Base-by-base conservation (phyloP, 2,329 filamentous ascomycete genomes). In the Aureobasidium sp. region DNA sequence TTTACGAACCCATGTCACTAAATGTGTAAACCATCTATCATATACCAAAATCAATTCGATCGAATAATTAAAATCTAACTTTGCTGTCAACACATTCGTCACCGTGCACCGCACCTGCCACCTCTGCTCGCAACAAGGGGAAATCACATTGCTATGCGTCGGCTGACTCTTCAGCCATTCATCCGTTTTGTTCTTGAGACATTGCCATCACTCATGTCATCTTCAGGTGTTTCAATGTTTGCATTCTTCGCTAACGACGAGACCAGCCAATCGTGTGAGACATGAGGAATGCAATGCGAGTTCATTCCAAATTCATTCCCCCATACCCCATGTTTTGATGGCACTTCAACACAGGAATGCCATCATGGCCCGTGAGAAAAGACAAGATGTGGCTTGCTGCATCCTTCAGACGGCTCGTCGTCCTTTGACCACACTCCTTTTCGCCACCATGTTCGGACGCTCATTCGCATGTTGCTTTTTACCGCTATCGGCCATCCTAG, bases 381-480 rank as follows among this genome's bases (percentile, higher is more conserved):
- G 32, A 47, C 54, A 58, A 58, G 54, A 58, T 48, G 42, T 47
- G 54, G 42, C 54, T 48, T 58, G 42, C 54, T 48, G 32, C 54
- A 58, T 36, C 41, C 32, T 47, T 39, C 39, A 9, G 25, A 37
- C 41, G n/a, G 42, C 54, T 48, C 8, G 21, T 44, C 27, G n/a
- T 11, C 34, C 41, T 47, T 47, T 57, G 41, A 25, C 42, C 54
- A 42, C 42, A 36, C 37, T 29, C 42, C 42, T 48, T 58, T 25
- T 34, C 25, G 21, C 27, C 11, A 50, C 39, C 25, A 42, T 50
- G 15, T 30, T 42, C n/a, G 27, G 41, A 49, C 44, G 25, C 37
- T 49, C 32, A n/a, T 41, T 42, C 16, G 36, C 36, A 41, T 32
- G 44, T 34, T 59, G 36, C 45, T 5, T 59, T 13, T 30, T 59